Evolutionary conservation across 805 yeast genomes (phyloP), one percentile per base, ranked within the genome.

Genomic region (Hanseniaspora singularis): DNA sequence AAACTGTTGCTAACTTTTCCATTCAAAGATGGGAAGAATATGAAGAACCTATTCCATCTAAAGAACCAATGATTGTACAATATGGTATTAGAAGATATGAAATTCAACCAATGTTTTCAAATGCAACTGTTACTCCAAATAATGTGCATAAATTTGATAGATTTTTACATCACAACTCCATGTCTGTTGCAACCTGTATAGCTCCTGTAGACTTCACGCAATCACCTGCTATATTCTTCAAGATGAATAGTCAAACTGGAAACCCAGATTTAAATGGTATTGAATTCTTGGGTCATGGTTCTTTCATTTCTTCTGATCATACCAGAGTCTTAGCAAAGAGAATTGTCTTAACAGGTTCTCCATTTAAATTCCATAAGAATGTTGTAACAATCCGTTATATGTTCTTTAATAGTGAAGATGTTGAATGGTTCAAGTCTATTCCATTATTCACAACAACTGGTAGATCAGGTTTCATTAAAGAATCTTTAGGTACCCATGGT

Each of bases 401-500:
- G 99, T 92, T 92, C 71, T 89, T 89, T 78, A 85, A 80, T 58
- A 67, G 84, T 10, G 85, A 82, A 40, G 99, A 92, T 61, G 82
- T 94, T 54, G 75, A 74, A 53, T 83, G 83, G 76, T 92, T 81
- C 73, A 84, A 83, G 65, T 80, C 88, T 4, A 81, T 92, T 54
- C 97, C 97, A 36, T 67, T 92, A 51, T 92, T 86, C 64, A 88
- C 97, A 34, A 86, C 84, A 62, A 73, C 79, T 56, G 99, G 98
- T 42, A 78, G 96, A 63, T 72, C 87, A 18, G 99, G 99, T 47
- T 82, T 82, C 63, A 89, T 94, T 61, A 89, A 85, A 64, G 96
- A 89, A 62, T 76, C 88, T 60, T 71, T 92, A 68, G 99, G 99
- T 66, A 92, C 98, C 1, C 98, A 92, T 62, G 99, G 99, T 52